Percentiles rank a stretch among this genome's conserved stretches.
Conservation (phyloP, 768 basidiomycete species). For the Lactifluus subvellereus region DNA sequence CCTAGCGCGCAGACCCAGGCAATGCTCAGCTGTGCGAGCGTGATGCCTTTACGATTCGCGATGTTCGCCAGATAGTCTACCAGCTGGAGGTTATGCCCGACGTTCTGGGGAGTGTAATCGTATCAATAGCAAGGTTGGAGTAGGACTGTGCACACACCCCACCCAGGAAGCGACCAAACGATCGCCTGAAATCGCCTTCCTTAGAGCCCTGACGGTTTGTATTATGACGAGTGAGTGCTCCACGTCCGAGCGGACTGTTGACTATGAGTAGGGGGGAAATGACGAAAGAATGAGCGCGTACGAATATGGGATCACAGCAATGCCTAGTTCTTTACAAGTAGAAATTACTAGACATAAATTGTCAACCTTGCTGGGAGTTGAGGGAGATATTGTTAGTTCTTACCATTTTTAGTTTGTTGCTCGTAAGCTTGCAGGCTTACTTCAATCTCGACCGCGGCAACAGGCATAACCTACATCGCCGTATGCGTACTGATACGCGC, state of each 20-base stretch:
- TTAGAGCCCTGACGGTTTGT: constrained; percentile 33
- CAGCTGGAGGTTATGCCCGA: constrained; percentile 38
- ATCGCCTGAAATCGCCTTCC: constrained; percentile 32
- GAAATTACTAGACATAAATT: constrained; percentile 37
- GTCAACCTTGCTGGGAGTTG: not conserved
- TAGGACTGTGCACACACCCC: constrained; percentile 25
- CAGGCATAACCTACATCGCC: constrained; percentile 44
- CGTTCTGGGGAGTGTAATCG: constrained; percentile 28
- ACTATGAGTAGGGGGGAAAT: not conserved
- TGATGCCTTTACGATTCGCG: constrained; percentile 39
- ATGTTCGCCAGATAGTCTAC: constrained; percentile 37
- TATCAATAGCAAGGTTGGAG: constrained; percentile 8
- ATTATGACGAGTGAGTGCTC: constrained; percentile 47
- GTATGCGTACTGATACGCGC: not conserved
- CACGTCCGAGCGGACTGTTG: constrained; percentile 46
- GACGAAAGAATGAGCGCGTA: constrained; percentile 19
- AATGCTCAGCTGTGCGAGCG: constrained; percentile 36
- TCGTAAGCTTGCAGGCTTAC: constrained; percentile 58
- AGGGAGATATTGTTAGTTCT: not conserved
- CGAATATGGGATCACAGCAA: constrained; percentile 57
- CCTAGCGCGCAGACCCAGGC: constrained; percentile 38
- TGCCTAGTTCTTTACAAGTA: constrained; percentile 46
- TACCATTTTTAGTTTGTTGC: constrained; percentile 43
- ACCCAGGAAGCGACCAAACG: constrained; percentile 35
- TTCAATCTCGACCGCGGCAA: constrained; percentile 65